Base-by-base conservation (phyloP, 331 rosid genomes). In the Dryas integrifolia region DNA sequence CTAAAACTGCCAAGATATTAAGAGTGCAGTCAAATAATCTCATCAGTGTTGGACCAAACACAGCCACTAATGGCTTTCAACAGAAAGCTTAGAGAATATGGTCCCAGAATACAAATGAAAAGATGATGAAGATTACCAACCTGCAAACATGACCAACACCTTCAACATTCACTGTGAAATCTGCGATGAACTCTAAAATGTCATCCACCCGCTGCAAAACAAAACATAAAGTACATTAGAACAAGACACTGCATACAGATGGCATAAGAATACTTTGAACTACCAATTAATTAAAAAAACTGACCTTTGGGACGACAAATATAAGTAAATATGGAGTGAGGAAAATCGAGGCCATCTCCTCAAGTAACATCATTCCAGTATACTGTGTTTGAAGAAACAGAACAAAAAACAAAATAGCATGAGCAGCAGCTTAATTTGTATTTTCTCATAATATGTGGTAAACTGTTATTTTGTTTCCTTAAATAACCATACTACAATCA, bases 131-230 rank as follows among this genome's bases (percentile, higher is more conserved):
- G 13, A 69, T 82, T 41, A 74, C 84, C 67, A 81, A 95, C 99
- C 98, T 92, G 89, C 99, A 95, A 72, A 95, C 99, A 74, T 95
- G 92, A 48, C 99, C 99, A 76, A 95, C 99, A 30, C 99, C 99
- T 79, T 95, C 94, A 78, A 92, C 81, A 82, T 89, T 76, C 53
- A 82, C 92, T 11, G 99, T 92, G 71, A 87, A 95, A 75, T 95
- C 92, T 5, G 91, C 72, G 78, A 95, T 90, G 74, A 89, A 95
- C 88, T 83, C 84, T 82, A 95, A 77, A 74, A 92, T 92, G 76
- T 95, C 97, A 74, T 95, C 92, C 80, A 92, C 96, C 76, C 96
- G 84, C 99, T 95, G 90, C 86, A 86, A 75, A 69, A 65, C 56
- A 58, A 53, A 53, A 76, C 65, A 72, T 45, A 77, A 51, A 41